These are phyloP conservation scores for Simplicillium aogashimaense DNA, from an alignment of 2,329 filamentous ascomycete species.

Conservation along the genomic window DNA sequence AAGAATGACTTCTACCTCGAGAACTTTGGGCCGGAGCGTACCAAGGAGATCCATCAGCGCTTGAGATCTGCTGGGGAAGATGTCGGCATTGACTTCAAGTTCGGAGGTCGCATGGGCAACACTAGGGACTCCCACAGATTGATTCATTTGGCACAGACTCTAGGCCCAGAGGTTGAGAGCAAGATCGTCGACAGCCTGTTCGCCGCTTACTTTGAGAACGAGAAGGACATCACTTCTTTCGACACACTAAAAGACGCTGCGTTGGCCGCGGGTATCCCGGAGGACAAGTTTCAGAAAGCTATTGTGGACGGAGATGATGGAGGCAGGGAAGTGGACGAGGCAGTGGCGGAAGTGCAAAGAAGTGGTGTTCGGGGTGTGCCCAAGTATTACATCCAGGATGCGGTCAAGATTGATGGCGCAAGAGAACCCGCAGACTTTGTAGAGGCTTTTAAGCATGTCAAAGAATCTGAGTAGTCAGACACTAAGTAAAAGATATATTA, in stretches of 20 bases:
- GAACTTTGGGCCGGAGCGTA: constrained; percentile 55
- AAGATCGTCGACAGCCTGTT: constrained; percentile 39
- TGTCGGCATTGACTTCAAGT: constrained; percentile 38
- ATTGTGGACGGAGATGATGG: constrained; percentile 39
- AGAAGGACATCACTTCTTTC: constrained; percentile 30
- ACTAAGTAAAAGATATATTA: too few relatives aligned
- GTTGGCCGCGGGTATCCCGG: constrained; percentile 34
- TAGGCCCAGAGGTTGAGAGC: constrained; percentile 43
- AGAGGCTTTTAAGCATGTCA: constrained; percentile 52
- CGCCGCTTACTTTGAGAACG: constrained; percentile 30
- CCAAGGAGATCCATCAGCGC: constrained; percentile 22
- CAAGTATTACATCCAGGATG: constrained; percentile 60
- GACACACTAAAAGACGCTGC: constrained; percentile 25
- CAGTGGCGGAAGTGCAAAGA: constrained; percentile 15
- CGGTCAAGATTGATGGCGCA: constrained; percentile 58
- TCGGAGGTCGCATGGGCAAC: constrained; percentile 14
- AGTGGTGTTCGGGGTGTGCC: constrained; percentile 54
- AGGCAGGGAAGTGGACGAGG: constrained; percentile 21
- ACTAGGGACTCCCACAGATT: constrained; percentile 30
- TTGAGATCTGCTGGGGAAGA: constrained; percentile 19
- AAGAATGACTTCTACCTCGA: constrained; percentile 26
- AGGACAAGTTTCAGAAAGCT: constrained; percentile 21
- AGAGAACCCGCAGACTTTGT: constrained; percentile 57
- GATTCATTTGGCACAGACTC: constrained; percentile 36
- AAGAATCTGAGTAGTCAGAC: constrained; percentile 13